phyloP scores from a whole-genome alignment of 768 basidiomycete genomes.

The Lactarius akahatsu region DNA sequence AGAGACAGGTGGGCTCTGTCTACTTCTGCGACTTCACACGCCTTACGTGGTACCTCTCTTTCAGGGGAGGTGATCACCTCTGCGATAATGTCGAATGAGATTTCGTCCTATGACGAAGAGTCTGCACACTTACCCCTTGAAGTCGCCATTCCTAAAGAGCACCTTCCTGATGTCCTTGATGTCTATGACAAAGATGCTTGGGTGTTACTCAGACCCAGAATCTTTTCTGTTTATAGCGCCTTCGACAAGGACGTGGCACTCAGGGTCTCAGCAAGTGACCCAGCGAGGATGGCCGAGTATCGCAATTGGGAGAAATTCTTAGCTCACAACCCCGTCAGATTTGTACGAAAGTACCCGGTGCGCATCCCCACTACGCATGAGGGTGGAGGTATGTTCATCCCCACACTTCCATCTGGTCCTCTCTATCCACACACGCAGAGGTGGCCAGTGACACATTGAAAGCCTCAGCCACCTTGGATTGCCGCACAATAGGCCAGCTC shows the following conservation, averaged over 20 bases:
- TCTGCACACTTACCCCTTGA: constrained; percentile 2
- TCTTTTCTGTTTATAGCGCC: background rate
- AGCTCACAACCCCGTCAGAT: background rate
- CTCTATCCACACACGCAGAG: background rate
- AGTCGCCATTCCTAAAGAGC: constrained; percentile 4
- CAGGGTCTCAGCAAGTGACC: background rate
- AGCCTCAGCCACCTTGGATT: background rate
- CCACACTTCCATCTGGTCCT: too few species aligned
- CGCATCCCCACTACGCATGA: background rate
- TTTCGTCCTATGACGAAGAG: background rate
- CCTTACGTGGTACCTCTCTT: background rate
- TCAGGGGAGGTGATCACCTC: too few species aligned
- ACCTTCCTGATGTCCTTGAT: constrained; percentile 15
- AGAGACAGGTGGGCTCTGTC: background rate
- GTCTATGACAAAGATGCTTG: background rate
- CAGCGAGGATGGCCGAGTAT: background rate
- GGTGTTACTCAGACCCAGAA: background rate
- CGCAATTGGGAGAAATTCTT: background rate
- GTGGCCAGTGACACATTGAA: too few species aligned
- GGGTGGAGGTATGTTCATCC: background rate
- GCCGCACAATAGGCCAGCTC: constrained; percentile 30
- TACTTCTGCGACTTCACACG: background rate
- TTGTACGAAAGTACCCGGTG: constrained; percentile 4
- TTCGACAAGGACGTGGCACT: background rate
- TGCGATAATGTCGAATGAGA: background rate